phyloP scores from a whole-genome alignment of 176 grass and related monocot species.

The Tillandsia leiboldiana region DNA sequence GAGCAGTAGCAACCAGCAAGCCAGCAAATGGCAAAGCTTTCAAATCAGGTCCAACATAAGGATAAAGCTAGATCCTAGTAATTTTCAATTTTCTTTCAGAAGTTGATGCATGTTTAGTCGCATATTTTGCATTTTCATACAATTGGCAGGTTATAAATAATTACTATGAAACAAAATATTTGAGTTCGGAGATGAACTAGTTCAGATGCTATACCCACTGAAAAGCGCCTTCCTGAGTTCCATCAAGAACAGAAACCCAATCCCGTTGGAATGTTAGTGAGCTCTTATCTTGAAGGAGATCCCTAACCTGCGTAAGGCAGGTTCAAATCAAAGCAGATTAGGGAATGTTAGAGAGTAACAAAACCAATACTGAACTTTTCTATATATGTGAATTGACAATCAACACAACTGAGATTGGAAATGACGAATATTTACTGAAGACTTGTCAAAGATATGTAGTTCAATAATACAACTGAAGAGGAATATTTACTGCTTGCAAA shows the following conservation, averaged over 20 bases:
- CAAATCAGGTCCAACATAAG: not conserved
- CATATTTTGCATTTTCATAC: not conserved
- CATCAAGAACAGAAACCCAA: constrained; percentile 95
- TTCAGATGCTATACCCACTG: constrained; percentile 54
- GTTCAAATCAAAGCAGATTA: not conserved
- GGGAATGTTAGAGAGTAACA: not conserved
- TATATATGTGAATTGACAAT: not conserved
- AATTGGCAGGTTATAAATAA: not conserved
- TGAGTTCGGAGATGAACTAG: not conserved
- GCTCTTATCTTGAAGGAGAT: constrained; percentile 76
- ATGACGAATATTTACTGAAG: not conserved
- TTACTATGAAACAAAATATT: not conserved
- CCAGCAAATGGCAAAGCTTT: not conserved
- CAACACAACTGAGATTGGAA: not conserved
- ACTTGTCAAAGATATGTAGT: not conserved
- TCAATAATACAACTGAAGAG: constrained; percentile 15
- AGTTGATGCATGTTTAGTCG: not conserved
- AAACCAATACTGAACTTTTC: not conserved
- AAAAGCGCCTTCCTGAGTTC: constrained; percentile 92
- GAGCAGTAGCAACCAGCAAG: not conserved
- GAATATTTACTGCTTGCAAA: constrained; percentile 74
- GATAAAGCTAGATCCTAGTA: not conserved
- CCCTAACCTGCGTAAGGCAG: constrained; percentile 55
- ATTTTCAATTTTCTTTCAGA: not conserved
- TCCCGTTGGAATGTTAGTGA: constrained; percentile 76